Base-by-base conservation (phyloP, 2,329 filamentous ascomycete species). In the Fusarium hostae region DNA sequence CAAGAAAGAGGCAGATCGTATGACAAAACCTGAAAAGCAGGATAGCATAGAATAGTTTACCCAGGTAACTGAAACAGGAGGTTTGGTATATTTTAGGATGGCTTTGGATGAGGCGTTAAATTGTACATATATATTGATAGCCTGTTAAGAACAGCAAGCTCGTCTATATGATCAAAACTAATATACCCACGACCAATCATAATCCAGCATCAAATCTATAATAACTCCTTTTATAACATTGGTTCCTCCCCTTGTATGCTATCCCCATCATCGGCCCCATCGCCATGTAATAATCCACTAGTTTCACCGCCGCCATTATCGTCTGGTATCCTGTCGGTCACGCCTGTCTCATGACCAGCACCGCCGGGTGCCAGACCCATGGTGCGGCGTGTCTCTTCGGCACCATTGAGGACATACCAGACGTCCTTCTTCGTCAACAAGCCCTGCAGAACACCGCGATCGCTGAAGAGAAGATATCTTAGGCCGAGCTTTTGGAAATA, bases 371-470 rank as follows among this genome's bases (percentile, higher is more conserved):
- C 61, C n/a, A 77, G 41, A 11, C 76, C 78, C 57, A 76, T 78
- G 8, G 80, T 84, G 24, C 85, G 82, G 30, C 86, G 83, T 59
- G 87, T 88, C 79, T 91, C 89, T 71, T 92, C 91, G 13, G 89
- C 90, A 44, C 92, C 93, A 78, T 97, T 94, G 48, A 98, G 85
- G 41, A 98, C 90, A 80, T 94, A 95, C 93, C 95, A 98, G 37
- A 97, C 91, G 82, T 99, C 96, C 84, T 99, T 99, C 85, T 98
- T 98, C 24, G 96, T 99, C 74, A 98, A 84, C 51, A 99, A 81
- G 0, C 96, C 96, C 79, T 94, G 91, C 41, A 99, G 83, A 54
- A 89, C 88, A 24, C 96, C 96, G 52, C 91, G 88, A 72, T 98
- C 93, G 41, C 89, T 90, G 79, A 98, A 97, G 6, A 98, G 83